Evolutionary conservation across 176 grass and related monocot species (phyloP), one percentile per base, ranked within the genome.

Genomic region (Cenchrus purpureus): DNA sequence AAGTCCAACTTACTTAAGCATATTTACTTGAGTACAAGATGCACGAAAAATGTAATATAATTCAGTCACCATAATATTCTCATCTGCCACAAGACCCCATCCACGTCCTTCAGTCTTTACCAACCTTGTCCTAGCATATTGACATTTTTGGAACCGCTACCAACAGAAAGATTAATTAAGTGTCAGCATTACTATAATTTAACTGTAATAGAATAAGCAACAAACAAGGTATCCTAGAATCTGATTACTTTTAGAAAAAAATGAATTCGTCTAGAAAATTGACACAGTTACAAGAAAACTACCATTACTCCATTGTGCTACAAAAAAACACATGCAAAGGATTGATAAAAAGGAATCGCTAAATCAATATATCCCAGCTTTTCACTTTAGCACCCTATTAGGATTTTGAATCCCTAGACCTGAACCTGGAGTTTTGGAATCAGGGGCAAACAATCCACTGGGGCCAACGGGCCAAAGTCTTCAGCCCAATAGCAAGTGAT

Each of bases 51-150:
- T 56, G 76, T 13, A 62, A 22, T 44, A 50, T 71, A 73, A 76
- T 68, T 77, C n/a, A 73, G 61, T 88, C 80, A 98, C 97, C 97
- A 87, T 92, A 61, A 95, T 95, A 88, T 92, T 86, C 77, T 98
- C 93, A 82, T 94, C 91, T 76, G 93, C 89, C 74, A 98, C 81
- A 89, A 98, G 90, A 80, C 97, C 96, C 93, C 97, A 98, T 86
- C 93, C 97, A 84, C 97, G 90, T 54, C 88, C 91, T 94, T 94
- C 93, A 74, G 97, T 98, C 88, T 79, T 91, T 85, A 92, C 83
- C 65, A 98, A 66, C 52, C 91, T 95, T 85, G 89, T 85, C 76
- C 89, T 92, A 63, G 90, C 93, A 79, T 98, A 94, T 86, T 94
- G 82, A 74, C 91, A 94, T 89, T 94, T 95, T 85, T 98, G 93